Evolutionary conservation across 2,329 filamentous ascomycete genomes (phyloP), one percentile per base, ranked within the genome.

Genomic region (Sporothrix protearum): DNA sequence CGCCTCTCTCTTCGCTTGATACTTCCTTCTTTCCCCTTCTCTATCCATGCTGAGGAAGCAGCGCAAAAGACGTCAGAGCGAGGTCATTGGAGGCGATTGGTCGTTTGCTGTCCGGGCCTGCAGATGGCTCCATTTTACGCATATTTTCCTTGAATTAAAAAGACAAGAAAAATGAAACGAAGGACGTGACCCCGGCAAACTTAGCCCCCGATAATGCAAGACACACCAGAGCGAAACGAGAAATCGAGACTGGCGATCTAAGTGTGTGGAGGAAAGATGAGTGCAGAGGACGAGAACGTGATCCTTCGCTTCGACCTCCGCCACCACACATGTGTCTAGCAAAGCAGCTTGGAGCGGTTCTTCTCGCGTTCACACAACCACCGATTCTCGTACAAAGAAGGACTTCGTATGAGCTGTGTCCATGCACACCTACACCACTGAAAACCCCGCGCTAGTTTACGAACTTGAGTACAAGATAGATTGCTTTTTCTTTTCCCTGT

Each of bases 371-470:
- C 19, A 14, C 19, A 14, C n/a, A 61, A 61, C 22, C 30, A 39
- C 55, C 55, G 19, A 16, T 47, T 47, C 42, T 47, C 42, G 42
- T 16, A 47, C 42, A 19, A 47, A 47, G n/a, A n/a, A n/a, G 39
- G 10, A 42, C 2, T 39, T 10, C 36, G 36, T 39, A 39, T 10
- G n/a, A n/a, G 6, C 36, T 39, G 36, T 39, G 10, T 39, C 36
- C 1, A 39, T 10, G 42, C 14, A 64, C 36, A 45, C n/a, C 36
- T 45, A 30, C 42, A 66, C 42, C 63, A 33, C 63, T 49, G 8
- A 63, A 66, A 49, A n/a, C 19, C 36, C 63, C 7, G 25, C 63
- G 63, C 63, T 66, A 66, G 25, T 33, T 42, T 42, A 66, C 28
- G 25, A 30, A 53, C 16, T 28, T 51, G 28, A 36, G 47, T 19